These are phyloP conservation scores for Wallacemonas collosoma DNA, from an alignment of 208 protist genomes.

Conservation along the genomic window DNA sequence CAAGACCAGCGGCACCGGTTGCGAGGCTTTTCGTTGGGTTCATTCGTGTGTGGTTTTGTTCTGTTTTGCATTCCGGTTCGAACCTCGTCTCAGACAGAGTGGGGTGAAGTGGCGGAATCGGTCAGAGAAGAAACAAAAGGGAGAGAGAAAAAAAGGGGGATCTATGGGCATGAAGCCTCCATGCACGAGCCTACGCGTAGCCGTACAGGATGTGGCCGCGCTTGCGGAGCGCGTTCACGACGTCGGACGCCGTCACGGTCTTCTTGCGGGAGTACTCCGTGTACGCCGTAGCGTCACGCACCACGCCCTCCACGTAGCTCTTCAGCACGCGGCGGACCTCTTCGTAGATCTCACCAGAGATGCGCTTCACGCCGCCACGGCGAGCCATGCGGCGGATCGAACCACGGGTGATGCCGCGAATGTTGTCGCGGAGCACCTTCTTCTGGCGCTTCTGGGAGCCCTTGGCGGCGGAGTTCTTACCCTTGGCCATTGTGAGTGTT, in stretches of 20 bases:
- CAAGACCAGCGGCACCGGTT: not conserved
- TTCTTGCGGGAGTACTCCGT: conserved; percentile 65
- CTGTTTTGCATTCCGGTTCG: not conserved
- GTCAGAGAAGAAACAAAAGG: not conserved
- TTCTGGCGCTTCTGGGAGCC: conserved; percentile 54
- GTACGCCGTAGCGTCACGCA: conserved; percentile 69
- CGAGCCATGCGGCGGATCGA: conserved; percentile 69
- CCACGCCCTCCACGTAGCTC: conserved; percentile 63
- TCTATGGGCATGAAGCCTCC: conserved; percentile 15
- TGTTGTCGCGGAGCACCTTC: conserved; percentile 61
- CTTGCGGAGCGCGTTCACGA: conserved; percentile 82
- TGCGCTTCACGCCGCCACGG: conserved; percentile 79
- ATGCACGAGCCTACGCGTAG: conserved; percentile 36
- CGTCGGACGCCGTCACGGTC: conserved; percentile 76
- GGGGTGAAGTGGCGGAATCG: not conserved
- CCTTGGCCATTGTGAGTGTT: conserved; percentile 61
- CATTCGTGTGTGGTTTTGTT: not conserved
- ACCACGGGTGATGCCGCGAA: conserved; percentile 46
- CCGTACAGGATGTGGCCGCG: conserved; percentile 83
- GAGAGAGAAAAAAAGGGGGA: conserved; percentile 4
- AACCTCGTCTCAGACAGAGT: not conserved
- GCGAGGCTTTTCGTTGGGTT: not conserved
- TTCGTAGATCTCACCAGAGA: conserved; percentile 65
- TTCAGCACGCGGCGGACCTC: conserved; percentile 52
- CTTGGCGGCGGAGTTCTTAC: conserved; percentile 66